These are phyloP conservation scores for Lignosus rhinocerotis DNA, from an alignment of 1,284 basidiomycete genomes.

Conservation along the genomic window DNA sequence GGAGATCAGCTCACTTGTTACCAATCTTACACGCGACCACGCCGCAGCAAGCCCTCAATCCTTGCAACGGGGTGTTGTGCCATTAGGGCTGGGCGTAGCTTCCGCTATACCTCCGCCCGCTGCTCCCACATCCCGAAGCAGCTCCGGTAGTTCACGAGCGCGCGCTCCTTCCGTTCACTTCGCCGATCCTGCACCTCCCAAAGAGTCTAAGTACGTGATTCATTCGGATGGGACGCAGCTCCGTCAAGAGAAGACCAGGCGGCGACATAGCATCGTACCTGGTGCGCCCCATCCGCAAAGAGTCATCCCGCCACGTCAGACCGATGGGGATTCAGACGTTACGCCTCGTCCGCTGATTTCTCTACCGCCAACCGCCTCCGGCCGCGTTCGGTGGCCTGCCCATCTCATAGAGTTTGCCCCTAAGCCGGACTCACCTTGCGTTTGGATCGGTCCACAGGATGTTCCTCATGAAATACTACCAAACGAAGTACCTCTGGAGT, in stretches of 20 bases:
- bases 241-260: slow-evolving; percentile 21
- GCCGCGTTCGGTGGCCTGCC: background rate
- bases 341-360: slow-evolving; percentile 13
- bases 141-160: slow-evolving; percentile 1
- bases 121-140: slow-evolving; percentile 6
- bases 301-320: slow-evolving; percentile 18
- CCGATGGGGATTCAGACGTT: slow-evolving; percentile 5
- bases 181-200: background rate
- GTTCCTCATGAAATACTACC: background rate
- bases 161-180: slow-evolving; percentile 8
- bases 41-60: background rate
- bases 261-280: slow-evolving; percentile 26
- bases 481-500: slow-evolving; percentile 2
- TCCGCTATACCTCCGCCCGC: background rate
- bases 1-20: slow-evolving; percentile 11
- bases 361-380: background rate
- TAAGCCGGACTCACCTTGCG: background rate
- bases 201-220: slow-evolving; percentile 4
- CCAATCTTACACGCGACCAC: slow-evolving; percentile 12
- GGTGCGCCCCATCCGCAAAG: slow-evolving; percentile 25
- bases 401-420: slow-evolving; percentile 1
- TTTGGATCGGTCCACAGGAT: background rate
- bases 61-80: background rate
- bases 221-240: slow-evolving; percentile 9
- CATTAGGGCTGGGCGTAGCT: background rate